Percentiles rank a stretch among this genome's conserved stretches.
Evolutionary conservation across 306 rosid genomes (phyloP).

Genomic region (Rosa lucieae): DNA sequence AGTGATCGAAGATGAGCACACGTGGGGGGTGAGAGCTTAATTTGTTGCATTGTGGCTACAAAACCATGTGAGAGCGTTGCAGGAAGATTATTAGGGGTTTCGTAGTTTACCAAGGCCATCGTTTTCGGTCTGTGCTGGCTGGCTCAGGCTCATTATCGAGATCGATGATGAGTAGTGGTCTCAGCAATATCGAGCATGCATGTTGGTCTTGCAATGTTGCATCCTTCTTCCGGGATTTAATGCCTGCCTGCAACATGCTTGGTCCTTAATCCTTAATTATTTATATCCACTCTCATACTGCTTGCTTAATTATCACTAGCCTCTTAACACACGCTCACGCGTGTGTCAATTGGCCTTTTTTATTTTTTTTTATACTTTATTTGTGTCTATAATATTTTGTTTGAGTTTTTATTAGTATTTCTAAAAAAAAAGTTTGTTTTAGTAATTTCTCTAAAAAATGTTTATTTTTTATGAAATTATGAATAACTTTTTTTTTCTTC

Average conservation of each 20-base stretch:
- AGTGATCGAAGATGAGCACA: conserved; percentile 23
- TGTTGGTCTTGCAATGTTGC: conserved; percentile 14
- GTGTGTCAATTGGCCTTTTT: no score
- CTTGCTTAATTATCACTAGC: not conserved
- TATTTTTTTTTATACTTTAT: no score
- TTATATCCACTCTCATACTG: not conserved
- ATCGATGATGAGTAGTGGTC: not conserved
- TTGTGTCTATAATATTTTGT: no score
- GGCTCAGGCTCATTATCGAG: not conserved
- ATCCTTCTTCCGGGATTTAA: not conserved
- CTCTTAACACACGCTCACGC: no score
- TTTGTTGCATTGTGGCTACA: conserved; percentile 39
- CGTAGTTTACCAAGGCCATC: conserved; percentile 34
- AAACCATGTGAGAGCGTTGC: conserved; percentile 46
- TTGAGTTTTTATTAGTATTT: no score
- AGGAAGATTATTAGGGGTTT: conserved; percentile 27
- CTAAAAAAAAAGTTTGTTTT: no score
- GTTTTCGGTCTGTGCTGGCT: conserved; percentile 32
- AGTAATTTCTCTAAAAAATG: no score
- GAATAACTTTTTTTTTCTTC: no score
- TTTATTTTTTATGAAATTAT: no score
- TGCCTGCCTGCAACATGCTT: not conserved
- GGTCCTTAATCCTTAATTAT: not conserved
- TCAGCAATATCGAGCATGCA: conserved; percentile 9
- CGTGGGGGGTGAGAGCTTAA: conserved; percentile 34